Conservation (phyloP, 2,329 filamentous ascomycete genomes). For the Nemania sp. region DNA sequence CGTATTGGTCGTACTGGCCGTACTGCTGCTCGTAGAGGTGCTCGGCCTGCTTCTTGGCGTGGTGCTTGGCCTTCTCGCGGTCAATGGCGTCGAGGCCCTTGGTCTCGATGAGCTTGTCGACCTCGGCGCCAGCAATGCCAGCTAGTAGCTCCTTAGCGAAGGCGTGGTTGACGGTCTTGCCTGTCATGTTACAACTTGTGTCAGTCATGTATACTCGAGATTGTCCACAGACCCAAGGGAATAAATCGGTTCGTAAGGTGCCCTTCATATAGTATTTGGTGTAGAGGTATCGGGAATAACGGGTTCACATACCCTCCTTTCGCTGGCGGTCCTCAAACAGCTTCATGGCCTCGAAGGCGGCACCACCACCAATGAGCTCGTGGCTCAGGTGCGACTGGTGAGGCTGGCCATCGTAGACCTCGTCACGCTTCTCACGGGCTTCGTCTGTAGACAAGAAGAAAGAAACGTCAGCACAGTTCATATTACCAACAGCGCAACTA, state of each 20-base stretch:
- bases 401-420: slow-evolving; percentile 56
- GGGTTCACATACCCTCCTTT: slow-evolving; percentile 65
- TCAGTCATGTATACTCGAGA: not conserved
- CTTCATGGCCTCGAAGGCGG: slow-evolving; percentile 84
- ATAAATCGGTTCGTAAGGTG: not conserved
- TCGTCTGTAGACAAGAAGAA: slow-evolving; percentile 52
- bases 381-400: slow-evolving; percentile 76
- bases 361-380: slow-evolving; percentile 80
- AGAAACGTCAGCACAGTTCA: slow-evolving; percentile 6
- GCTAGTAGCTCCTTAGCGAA: slow-evolving; percentile 84
- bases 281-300: not conserved
- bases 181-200: slow-evolving; percentile 52
- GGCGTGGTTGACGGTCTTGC: slow-evolving; percentile 76
- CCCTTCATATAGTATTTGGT: too few species aligned
- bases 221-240: not conserved
- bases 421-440: slow-evolving; percentile 57
- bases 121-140: slow-evolving; percentile 78
- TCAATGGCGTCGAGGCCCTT: slow-evolving; percentile 73
- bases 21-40: slow-evolving; percentile 74
- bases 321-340: slow-evolving; percentile 81
- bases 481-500: not conserved
- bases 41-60: slow-evolving; percentile 69
- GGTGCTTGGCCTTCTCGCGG: slow-evolving; percentile 67
- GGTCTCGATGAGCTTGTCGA: slow-evolving; percentile 80
- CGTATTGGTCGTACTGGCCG: slow-evolving; percentile 62